phyloP scores from a whole-genome alignment of 441 rosid genomes.

The Adansonia madagascariensis region DNA sequence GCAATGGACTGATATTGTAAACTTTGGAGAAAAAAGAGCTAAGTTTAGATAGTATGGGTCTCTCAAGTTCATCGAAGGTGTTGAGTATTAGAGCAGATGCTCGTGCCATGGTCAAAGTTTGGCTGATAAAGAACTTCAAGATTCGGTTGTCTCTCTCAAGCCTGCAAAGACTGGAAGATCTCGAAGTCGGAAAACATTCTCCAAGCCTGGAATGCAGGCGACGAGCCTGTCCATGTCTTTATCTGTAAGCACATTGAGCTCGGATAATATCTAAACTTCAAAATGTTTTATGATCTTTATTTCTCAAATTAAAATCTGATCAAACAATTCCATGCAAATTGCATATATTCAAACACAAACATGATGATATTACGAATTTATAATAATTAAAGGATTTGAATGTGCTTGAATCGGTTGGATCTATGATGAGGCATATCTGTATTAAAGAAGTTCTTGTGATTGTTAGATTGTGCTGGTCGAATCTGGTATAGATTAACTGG shows the following conservation, averaged over 20 bases:
- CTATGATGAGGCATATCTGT: too few species aligned
- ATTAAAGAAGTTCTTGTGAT: too few species aligned
- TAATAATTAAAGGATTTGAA: too few species aligned
- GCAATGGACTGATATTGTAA: slow-evolving; percentile 58
- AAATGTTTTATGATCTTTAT: slow-evolving; percentile 12
- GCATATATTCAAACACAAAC: too few species aligned
- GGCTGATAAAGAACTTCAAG: slow-evolving; percentile 21
- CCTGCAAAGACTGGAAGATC: slow-evolving; percentile 38
- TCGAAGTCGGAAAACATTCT: slow-evolving; percentile 29
- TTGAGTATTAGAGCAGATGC: slow-evolving; percentile 45
- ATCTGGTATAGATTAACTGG: too few species aligned
- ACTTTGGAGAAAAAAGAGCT: slow-evolving; percentile 34
- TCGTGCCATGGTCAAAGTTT: slow-evolving; percentile 23
- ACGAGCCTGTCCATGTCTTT: slow-evolving; percentile 37
- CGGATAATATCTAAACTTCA: slow-evolving; percentile 19
- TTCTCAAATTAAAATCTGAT: not conserved
- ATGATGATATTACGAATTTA: too few species aligned
- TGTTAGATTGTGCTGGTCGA: too few species aligned
- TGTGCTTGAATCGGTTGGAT: too few species aligned
- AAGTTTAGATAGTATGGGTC: slow-evolving; percentile 36
- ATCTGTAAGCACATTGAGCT: slow-evolving; percentile 5
- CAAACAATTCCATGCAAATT: too few species aligned
- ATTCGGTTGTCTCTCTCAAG: not conserved
- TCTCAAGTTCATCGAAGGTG: slow-evolving; percentile 52
- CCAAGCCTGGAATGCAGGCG: slow-evolving; percentile 34